Evolutionary conservation across 2,329 filamentous ascomycete species (phyloP).

Genomic region (Calycina marina): DNA sequence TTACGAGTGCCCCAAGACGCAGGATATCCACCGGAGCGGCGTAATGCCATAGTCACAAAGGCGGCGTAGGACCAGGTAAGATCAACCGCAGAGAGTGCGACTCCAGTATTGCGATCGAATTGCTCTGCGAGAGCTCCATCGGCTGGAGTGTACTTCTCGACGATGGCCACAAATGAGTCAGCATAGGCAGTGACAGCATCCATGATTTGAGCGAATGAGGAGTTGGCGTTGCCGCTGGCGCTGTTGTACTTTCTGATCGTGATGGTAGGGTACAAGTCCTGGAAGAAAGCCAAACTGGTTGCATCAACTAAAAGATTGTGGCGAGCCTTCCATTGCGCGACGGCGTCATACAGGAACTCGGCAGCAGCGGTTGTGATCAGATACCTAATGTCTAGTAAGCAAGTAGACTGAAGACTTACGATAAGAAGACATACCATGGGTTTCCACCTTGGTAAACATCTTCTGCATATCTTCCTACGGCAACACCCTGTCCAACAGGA

Average conservation of each 20-base stretch:
- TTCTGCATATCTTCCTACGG: slow-evolving; percentile 52
- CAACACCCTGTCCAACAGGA: slow-evolving; percentile 41
- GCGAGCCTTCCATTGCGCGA: slow-evolving; percentile 52
- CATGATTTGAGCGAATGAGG: slow-evolving; percentile 33
- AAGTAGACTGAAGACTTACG: not conserved
- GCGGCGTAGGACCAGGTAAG: slow-evolving; percentile 64
- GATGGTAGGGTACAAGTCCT: slow-evolving; percentile 44
- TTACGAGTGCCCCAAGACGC: slow-evolving; percentile 36
- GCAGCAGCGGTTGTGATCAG: slow-evolving; percentile 61
- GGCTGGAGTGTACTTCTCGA: slow-evolving; percentile 33
- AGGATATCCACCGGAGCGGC: slow-evolving; percentile 38
- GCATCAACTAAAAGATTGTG: slow-evolving; percentile 48
- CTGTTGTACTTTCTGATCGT: slow-evolving; percentile 48
- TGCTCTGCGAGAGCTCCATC: slow-evolving; percentile 54
- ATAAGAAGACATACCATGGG: slow-evolving; percentile 39
- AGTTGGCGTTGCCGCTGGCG: slow-evolving; percentile 38
- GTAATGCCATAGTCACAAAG: slow-evolving; percentile 45
- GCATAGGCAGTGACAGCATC: slow-evolving; percentile 47
- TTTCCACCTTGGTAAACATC: slow-evolving; percentile 66
- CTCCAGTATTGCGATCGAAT: slow-evolving; percentile 38
- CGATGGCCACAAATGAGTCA: slow-evolving; percentile 36
- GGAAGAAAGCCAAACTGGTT: slow-evolving; percentile 57
- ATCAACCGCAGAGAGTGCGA: slow-evolving; percentile 45
- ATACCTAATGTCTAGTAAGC: slow-evolving; percentile 28
- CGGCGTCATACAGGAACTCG: slow-evolving; percentile 64